phyloP scores from a whole-genome alignment of 495 filamentous ascomycete species.

The Neurospora hispaniola region DNA sequence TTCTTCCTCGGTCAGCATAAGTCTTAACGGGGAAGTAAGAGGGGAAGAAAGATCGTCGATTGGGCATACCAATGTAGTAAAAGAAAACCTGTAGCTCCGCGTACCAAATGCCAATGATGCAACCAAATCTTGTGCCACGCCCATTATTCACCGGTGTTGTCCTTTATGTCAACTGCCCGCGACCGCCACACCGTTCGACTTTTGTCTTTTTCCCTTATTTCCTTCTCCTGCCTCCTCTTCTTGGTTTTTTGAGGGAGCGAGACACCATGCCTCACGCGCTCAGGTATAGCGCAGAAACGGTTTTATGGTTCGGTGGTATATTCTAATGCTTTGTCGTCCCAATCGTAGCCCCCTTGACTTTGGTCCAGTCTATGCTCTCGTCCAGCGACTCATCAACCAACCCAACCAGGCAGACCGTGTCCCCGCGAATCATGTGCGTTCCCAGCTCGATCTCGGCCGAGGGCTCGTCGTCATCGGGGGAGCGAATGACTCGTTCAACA shows the following conservation, averaged over 20 bases:
- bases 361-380: constrained; percentile 76
- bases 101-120: not conserved
- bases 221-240: not conserved
- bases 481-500: constrained; percentile 80
- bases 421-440: constrained; percentile 84
- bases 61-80: constrained; percentile 11
- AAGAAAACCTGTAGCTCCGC: not conserved
- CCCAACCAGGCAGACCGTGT: constrained; percentile 87
- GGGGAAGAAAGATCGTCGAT: not conserved
- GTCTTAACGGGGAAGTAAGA: not conserved
- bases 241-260: not conserved
- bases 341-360: constrained; percentile 78
- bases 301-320: not conserved
- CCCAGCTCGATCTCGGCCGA: constrained; percentile 77
- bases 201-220: too few relatives aligned
- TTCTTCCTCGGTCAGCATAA: constrained; percentile 13
- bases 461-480: constrained; percentile 67
- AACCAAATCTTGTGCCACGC: not conserved
- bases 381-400: constrained; percentile 84
- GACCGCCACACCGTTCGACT: not conserved
- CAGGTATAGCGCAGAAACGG: not conserved
- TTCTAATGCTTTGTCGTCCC: constrained; percentile 62
- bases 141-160: not conserved
- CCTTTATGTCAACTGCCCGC: not conserved
- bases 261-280: not conserved